These are phyloP conservation scores for Naganishia randhawae DNA, from an alignment of 768 basidiomycete genomes.

Conservation along the genomic window DNA sequence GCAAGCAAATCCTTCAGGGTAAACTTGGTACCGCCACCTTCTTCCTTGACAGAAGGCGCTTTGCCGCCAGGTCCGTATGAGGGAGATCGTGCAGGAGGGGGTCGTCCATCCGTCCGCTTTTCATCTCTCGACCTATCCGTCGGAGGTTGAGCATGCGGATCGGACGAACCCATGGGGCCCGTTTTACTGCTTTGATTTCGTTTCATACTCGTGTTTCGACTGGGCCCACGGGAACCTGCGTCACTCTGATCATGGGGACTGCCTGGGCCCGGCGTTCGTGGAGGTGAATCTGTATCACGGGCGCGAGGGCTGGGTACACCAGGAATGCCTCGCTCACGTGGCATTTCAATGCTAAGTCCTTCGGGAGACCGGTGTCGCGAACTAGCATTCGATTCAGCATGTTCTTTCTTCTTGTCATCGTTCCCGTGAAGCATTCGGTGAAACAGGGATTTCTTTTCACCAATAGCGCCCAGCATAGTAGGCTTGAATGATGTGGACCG, in stretches of 20 bases:
- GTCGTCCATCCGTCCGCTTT: slow-evolving; percentile 22
- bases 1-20: slow-evolving; percentile 77
- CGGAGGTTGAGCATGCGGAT: slow-evolving; percentile 43
- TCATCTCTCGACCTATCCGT: slow-evolving; percentile 30
- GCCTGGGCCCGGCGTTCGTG: slow-evolving; percentile 45
- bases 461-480: slow-evolving; percentile 38
- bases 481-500: slow-evolving; percentile 36
- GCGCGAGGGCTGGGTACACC: slow-evolving; percentile 30
- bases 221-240: slow-evolving; percentile 37
- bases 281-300: slow-evolving; percentile 39
- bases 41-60: slow-evolving; percentile 47
- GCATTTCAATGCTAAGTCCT: slow-evolving; percentile 34
- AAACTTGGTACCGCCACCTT: slow-evolving; percentile 64
- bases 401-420: slow-evolving; percentile 33
- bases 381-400: slow-evolving; percentile 31
- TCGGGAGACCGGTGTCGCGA: slow-evolving; percentile 29
- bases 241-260: slow-evolving; percentile 37
- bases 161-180: slow-evolving; percentile 18
- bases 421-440: slow-evolving; percentile 47
- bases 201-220: slow-evolving; percentile 32
- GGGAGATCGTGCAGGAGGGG: slow-evolving; percentile 29
- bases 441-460: slow-evolving; percentile 48
- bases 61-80: slow-evolving; percentile 34
- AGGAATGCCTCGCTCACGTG: slow-evolving; percentile 22
- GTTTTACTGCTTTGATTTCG: slow-evolving; percentile 13